Evolutionary conservation across 2,329 filamentous ascomycete genomes (phyloP).

Genomic region (Truncatella angustata): DNA sequence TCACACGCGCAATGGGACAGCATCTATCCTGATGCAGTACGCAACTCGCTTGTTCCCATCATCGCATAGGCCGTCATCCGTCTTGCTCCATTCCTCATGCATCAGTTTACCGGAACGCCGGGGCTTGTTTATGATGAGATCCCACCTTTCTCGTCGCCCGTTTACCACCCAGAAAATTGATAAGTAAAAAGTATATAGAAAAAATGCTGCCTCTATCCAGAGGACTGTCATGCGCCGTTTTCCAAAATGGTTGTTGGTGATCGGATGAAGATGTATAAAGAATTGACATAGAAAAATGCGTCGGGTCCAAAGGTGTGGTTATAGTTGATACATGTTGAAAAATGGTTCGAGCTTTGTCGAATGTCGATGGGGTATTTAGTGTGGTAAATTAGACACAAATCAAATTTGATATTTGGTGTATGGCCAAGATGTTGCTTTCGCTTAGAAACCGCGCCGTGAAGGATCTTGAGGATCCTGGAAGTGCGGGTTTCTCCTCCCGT

Average conservation of each 20-base stretch:
- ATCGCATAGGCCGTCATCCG: constrained; percentile 9
- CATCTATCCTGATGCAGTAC: constrained; percentile 1
- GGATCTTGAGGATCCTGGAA: constrained; percentile 45
- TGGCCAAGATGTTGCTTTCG: neutral
- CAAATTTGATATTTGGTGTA: constrained; percentile 4
- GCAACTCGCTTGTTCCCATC: constrained; percentile 8
- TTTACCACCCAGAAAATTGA: constrained; percentile 5
- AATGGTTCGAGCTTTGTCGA: neutral
- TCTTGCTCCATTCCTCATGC: constrained; percentile 11
- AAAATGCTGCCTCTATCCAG: constrained; percentile 6
- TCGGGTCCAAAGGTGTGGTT: neutral
- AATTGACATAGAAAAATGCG: constrained; percentile 3
- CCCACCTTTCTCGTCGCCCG: constrained; percentile 4
- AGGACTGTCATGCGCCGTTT: constrained; percentile 10
- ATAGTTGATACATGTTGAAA: constrained; percentile 6
- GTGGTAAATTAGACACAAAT: constrained; percentile 10
- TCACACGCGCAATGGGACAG: constrained; percentile 3
- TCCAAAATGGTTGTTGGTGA: constrained; percentile 3
- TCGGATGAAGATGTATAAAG: constrained; percentile 8
- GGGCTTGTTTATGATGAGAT: constrained; percentile 11
- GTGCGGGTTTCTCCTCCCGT: constrained; percentile 34
- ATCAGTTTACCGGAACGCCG: constrained; percentile 11
- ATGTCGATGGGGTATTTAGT: neutral
- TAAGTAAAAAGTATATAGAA: neutral
- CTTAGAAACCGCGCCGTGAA: constrained; percentile 29